These are phyloP conservation scores for Triadica sebifera DNA, from an alignment of 345 rosid genomes.

Conservation along the genomic window DNA sequence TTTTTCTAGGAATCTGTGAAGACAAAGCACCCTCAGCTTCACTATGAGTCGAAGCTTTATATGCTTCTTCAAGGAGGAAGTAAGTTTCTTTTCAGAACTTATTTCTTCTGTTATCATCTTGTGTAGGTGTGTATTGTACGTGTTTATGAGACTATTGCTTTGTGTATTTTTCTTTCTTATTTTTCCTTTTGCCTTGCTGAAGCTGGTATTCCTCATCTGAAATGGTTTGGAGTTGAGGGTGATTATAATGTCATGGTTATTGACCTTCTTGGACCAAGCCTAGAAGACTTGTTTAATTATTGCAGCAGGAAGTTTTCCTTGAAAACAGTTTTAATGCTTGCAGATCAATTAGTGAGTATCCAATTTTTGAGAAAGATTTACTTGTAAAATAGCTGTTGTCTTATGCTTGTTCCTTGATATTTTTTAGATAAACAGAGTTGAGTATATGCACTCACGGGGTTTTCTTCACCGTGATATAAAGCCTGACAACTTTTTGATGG, in stretches of 20 bases:
- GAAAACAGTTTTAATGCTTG: constrained; percentile 82
- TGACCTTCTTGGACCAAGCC: constrained; percentile 85
- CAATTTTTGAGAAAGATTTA: background rate
- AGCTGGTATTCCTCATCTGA: constrained; percentile 78
- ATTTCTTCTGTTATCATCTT: background rate
- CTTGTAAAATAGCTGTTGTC: background rate
- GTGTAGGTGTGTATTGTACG: background rate
- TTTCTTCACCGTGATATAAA: constrained; percentile 89
- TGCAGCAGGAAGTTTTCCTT: constrained; percentile 65
- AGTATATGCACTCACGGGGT: constrained; percentile 64
- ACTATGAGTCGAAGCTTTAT: constrained; percentile 76
- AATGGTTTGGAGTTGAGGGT: constrained; percentile 80
- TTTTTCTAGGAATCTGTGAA: constrained; percentile 64
- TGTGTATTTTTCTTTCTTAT: background rate
- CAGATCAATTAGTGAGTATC: constrained; percentile 66
- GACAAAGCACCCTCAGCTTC: constrained; percentile 89
- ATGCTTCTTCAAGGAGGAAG: constrained; percentile 93
- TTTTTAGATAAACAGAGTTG: constrained; percentile 70
- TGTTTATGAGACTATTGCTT: background rate
- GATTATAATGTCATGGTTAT: constrained; percentile 81
- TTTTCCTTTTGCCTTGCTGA: constrained; percentile 17
- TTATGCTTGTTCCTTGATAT: constrained; percentile 11
- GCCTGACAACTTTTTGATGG: constrained; percentile 86
- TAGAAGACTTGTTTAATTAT: constrained; percentile 77
- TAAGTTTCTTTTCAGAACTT: constrained; percentile 30